These are phyloP conservation scores for Bruguiera gymnorhiza DNA, from an alignment of 345 rosid genomes.

Conservation along the genomic window DNA sequence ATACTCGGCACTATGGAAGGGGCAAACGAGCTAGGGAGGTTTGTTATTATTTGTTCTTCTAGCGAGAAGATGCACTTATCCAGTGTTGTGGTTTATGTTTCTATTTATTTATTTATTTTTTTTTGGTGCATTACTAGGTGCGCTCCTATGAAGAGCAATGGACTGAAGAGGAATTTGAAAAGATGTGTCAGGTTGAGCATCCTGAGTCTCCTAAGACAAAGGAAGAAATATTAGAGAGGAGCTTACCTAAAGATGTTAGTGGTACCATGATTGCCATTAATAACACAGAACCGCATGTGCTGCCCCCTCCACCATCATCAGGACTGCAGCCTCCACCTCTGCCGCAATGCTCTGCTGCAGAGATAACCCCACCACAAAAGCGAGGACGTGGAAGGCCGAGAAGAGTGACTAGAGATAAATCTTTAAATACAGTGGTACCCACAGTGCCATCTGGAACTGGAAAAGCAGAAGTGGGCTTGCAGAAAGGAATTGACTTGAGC, in stretches of 20 bases:
- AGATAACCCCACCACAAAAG: constrained; percentile 71
- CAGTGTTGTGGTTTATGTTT: background rate
- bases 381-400: constrained; percentile 96
- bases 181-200: constrained; percentile 77
- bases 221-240: constrained; percentile 47
- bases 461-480: constrained; percentile 36
- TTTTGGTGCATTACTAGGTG: constrained; percentile 39
- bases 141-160: constrained; percentile 89
- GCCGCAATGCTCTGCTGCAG: constrained; percentile 35
- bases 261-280: constrained; percentile 17
- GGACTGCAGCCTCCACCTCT: constrained; percentile 27
- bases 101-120: constrained; percentile 1
- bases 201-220: constrained; percentile 59
- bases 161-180: constrained; percentile 96
- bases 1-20: constrained; percentile 80
- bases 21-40: constrained; percentile 98
- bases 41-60: constrained; percentile 30
- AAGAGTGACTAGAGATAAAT: constrained; percentile 47
- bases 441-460: constrained; percentile 33
- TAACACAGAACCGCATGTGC: constrained; percentile 30
- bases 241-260: constrained; percentile 38
- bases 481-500: constrained; percentile 33
- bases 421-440: constrained; percentile 32
- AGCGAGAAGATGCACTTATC: background rate
- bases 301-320: constrained; percentile 18